Base-by-base conservation (phyloP, 768 basidiomycete genomes). In the Mycena chlorophos region DNA sequence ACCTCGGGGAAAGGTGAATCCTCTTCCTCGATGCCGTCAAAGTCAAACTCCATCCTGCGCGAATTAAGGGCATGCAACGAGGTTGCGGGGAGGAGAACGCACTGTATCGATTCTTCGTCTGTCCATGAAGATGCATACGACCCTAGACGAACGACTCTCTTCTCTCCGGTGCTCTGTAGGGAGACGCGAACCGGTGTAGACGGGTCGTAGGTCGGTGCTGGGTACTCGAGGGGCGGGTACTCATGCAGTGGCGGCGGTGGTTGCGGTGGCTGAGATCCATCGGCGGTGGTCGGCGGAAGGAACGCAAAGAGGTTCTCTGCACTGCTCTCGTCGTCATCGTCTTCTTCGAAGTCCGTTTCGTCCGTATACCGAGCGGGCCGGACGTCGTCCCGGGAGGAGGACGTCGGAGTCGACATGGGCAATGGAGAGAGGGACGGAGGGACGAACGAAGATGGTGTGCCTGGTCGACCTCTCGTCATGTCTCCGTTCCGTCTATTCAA, bases 1-100 rank as follows among this genome's bases (percentile, higher is more conserved):
- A 99, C 97, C 77, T 98, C 97, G 1, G 94, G 90, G 74, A 89
- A 99, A 1, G 96, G 97, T 58, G 90, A 93, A 69, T 99, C 96
- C 74, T 98, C 96, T 55, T 96, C 93, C 62, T 88, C 88, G 56
- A 89, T 79, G 0, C 84, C 83, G 68, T 90, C 87, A 60, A 91
- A 86, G 72, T 91, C 89, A 58, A 90, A 90, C 68, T 86, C 88
- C 87, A 91, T 90, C 75, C 89, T 92, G 60, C 28, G 56, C n/a
- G 10, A 10, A 4, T 2, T 28, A 17, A 22, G 40, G 25, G 61
- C 53, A 49, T 54, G 65, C 61, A 54, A 23, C 51, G 29, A 45
- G 19, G 47, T 48, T n/a, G 19, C 22, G n/a, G n/a, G n/a, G 37
- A 29, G 42, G 30, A 30, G 16, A 13, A 76, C 78, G 58, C 51